Conservation (phyloP, 352 stramenopile genomes). For the Globisporangium rhizosaccharum region DNA sequence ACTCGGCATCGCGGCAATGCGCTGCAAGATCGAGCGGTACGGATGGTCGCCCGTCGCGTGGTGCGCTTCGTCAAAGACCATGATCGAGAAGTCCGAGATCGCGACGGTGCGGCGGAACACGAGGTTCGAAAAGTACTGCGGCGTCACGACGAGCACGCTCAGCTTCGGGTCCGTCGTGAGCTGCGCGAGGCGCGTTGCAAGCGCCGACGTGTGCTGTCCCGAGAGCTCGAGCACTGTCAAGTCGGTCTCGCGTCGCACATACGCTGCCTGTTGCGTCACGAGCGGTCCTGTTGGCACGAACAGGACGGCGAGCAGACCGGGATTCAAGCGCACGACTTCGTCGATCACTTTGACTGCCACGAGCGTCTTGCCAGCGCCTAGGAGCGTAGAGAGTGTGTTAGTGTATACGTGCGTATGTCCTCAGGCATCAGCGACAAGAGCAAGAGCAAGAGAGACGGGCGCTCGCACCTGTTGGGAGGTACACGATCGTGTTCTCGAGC, state of each 20-base stretch:
- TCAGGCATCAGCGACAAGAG: neutral
- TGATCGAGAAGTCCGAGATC: conserved; percentile 54
- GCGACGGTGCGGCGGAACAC: conserved; percentile 24
- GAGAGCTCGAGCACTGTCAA: conserved; percentile 50
- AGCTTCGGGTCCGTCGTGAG: conserved; percentile 21
- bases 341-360: conserved; percentile 72
- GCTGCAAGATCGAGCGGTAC: conserved; percentile 51
- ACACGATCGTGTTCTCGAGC: conserved; percentile 77
- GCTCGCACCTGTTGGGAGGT: conserved; percentile 51
- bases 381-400: neutral
- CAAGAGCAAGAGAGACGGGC: neutral
- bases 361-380: conserved; percentile 66
- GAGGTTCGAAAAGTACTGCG: conserved; percentile 69
- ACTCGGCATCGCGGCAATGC: conserved; percentile 22
- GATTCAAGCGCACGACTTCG: conserved; percentile 57
- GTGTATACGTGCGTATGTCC: no score
- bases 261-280: conserved; percentile 70
- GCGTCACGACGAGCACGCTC: conserved; percentile 55
- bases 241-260: conserved; percentile 61
- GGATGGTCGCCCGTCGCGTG: conserved; percentile 61
- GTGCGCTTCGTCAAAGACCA: conserved; percentile 83
- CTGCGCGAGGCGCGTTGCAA: conserved; percentile 6
- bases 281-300: conserved; percentile 69
- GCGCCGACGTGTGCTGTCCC: conserved; percentile 31
- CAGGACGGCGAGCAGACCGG: conserved; percentile 45